Evolutionary conservation across 163 green algal genomes (phyloP).

Genomic region (Coccomyxa subellipsoidea): DNA sequence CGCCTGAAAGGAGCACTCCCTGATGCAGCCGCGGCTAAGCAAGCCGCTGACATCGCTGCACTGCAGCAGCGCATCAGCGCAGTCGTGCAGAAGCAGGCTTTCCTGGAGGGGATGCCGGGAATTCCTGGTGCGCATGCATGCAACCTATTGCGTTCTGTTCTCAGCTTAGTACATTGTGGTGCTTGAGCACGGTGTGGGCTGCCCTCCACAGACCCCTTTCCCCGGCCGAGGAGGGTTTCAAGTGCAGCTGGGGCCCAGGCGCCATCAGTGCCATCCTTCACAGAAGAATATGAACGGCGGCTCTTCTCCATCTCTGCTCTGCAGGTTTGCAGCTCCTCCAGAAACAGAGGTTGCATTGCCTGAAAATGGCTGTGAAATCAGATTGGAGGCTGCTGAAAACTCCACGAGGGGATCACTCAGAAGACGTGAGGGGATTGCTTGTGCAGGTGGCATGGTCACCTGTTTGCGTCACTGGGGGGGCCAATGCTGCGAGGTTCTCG

Average conservation of each 20-base stretch:
- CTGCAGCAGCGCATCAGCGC: neutral
- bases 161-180: too few relatives aligned
- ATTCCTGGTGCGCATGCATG: neutral
- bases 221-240: neutral
- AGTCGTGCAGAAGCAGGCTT: neutral
- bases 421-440: neutral
- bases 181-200: neutral
- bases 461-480: neutral
- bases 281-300: neutral
- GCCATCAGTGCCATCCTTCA: too few relatives aligned
- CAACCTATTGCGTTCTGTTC: too few relatives aligned
- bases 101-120: too few relatives aligned
- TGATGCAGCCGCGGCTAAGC: neutral
- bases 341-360: neutral
- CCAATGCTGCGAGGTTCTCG: neutral
- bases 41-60: neutral
- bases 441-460: slow-evolving; percentile 4
- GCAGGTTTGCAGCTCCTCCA: neutral
- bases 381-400: neutral
- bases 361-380: neutral
- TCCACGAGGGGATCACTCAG: too few relatives aligned
- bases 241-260: neutral
- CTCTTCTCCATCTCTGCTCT: neutral
- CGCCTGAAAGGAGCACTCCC: neutral
- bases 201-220: neutral